Evolutionary conservation across 176 grass and related monocot species (phyloP).

Genomic region (Zizania latifolia): DNA sequence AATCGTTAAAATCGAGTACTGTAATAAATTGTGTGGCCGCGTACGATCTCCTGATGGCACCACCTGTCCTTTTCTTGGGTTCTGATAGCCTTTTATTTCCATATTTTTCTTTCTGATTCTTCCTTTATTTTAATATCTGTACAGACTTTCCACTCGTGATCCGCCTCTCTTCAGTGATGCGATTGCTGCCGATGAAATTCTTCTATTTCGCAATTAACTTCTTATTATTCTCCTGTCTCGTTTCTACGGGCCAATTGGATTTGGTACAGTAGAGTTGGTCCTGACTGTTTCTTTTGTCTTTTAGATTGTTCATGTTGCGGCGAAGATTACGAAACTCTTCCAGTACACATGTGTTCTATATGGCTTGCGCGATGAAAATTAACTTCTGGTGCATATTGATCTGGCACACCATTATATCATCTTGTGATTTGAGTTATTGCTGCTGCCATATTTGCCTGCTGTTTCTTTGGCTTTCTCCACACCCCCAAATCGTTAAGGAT

Average conservation of each 20-base stretch:
- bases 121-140: neutral
- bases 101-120: neutral
- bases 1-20: neutral
- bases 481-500: neutral
- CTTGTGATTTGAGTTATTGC: slow-evolving; percentile 24
- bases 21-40: neutral
- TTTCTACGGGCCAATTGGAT: neutral
- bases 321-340: slow-evolving; percentile 9
- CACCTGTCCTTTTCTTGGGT: slow-evolving; percentile 20
- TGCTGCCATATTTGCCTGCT: slow-evolving; percentile 2
- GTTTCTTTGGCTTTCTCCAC: slow-evolving; percentile 4
- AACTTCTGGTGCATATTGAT: neutral
- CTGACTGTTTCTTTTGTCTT: neutral
- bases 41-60: neutral
- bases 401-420: neutral
- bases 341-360: neutral
- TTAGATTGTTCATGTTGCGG: neutral
- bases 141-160: slow-evolving; percentile 6
- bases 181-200: neutral
- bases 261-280: neutral
- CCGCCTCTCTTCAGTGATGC: slow-evolving; percentile 5
- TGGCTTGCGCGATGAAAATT: neutral
- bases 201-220: neutral
- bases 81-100: neutral
- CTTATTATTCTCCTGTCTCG: neutral